Base-by-base conservation (phyloP, 2,329 filamentous ascomycete genomes). In the Aspergillus aculeatinus region DNA sequence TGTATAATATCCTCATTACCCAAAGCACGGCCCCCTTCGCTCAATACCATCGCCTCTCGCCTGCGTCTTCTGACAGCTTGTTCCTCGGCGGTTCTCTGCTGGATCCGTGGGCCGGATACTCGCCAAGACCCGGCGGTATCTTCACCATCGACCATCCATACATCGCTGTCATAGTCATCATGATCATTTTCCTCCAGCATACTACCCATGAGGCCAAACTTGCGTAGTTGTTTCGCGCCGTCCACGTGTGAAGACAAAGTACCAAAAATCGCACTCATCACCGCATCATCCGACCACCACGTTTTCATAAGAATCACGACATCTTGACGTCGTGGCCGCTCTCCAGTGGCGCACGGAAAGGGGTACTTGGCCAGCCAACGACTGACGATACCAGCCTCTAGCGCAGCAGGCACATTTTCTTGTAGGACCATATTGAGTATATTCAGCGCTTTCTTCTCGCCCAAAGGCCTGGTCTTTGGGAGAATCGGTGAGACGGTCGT, bases 1-100 rank as follows among this genome's bases (percentile, higher is more conserved):
- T 95, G 88, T 56, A 93, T 91, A 39, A 96, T 96, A 71, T 96
- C 90, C 49, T 86, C 86, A 63, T 87, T 85, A 4, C 85, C 87
- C 49, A 96, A 74, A 1, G 90, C 89, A 33, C 88, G 83, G 23
- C 86, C 91, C n/a, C 91, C 90, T 69, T 96, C 92, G 69, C 92
- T 94, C 59, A 96, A 80, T 21, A 97, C 92, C 85, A 97, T 93
- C 4, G 92, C 92, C 78, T 96, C 92, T 65, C 92, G 84, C 70
- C 94, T 85, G 53, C 91, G 84, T 65, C 92, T 84, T 61, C 92
- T 82, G 61, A 93, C 80, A 56, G 89, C 85, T 68, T 90, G 87
- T 73, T 94, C 90, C 62, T 76, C 74, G 5, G 68, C 62, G 51
- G 66, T 77, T 35, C 71, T 71, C 57, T 74, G 72, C 25, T 67